Conservation (phyloP, 441 rosid species). For the Pelargonium myrrhifolium region DNA sequence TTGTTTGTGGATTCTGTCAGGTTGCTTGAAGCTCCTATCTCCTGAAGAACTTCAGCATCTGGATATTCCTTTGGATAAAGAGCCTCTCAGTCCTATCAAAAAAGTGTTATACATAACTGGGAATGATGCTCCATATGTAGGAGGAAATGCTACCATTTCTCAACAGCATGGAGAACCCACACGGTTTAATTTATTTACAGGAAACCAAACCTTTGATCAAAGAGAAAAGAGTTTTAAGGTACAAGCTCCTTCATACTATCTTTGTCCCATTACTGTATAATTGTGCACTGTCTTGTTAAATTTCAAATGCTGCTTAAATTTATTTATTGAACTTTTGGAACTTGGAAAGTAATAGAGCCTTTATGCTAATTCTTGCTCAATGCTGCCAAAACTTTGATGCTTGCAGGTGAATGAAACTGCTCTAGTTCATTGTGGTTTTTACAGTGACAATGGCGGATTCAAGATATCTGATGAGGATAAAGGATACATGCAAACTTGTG, state of each 20-base stretch:
- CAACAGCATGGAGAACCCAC: constrained; percentile 32
- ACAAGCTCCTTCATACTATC: not conserved
- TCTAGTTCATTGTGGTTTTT: constrained; percentile 79
- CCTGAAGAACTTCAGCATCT: constrained; percentile 64
- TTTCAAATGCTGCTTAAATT: not conserved
- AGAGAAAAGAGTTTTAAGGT: constrained; percentile 83
- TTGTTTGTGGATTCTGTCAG: constrained; percentile 33
- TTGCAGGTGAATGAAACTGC: constrained; percentile 61
- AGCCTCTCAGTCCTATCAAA: constrained; percentile 45
- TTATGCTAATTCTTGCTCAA: constrained; percentile 21
- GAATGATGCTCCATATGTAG: constrained; percentile 20
- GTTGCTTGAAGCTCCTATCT: constrained; percentile 76
- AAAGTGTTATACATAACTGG: constrained; percentile 48
- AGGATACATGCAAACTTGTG: constrained; percentile 57
- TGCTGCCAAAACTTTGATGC: constrained; percentile 18
- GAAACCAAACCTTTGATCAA: constrained; percentile 69
- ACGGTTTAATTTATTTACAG: constrained; percentile 75
- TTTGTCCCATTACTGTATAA: not conserved
- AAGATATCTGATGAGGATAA: constrained; percentile 57
- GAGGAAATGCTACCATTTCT: constrained; percentile 21
- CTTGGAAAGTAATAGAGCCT: not conserved
- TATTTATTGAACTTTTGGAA: not conserved
- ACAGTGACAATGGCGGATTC: constrained; percentile 70
- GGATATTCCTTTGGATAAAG: constrained; percentile 43
- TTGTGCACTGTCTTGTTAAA: not conserved